Percentiles rank a stretch among this genome's conserved stretches.
Conservation (phyloP, 2,329 filamentous ascomycete genomes). For the Phyllosticta paracitricarpa region DNA sequence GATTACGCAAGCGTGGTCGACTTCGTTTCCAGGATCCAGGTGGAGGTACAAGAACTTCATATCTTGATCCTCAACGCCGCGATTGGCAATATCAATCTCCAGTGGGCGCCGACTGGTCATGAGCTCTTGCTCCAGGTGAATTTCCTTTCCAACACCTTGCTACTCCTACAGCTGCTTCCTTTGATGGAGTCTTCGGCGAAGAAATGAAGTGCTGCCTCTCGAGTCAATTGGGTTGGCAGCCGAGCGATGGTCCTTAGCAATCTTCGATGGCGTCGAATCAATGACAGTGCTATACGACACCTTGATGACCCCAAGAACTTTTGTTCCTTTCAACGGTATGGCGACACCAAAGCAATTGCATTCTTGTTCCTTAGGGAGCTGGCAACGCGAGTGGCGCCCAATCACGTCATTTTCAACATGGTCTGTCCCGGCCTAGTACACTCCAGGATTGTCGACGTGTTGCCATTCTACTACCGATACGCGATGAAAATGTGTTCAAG, state of each 20-base stretch:
- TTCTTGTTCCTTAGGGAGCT: neutral
- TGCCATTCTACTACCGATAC: neutral
- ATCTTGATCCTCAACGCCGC: neutral
- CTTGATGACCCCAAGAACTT: neutral
- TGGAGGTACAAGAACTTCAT: neutral
- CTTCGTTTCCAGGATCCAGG: neutral
- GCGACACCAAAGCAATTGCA: neutral
- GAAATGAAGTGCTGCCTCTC: neutral
- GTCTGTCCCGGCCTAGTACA: conserved; percentile 2
- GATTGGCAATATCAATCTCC: neutral
- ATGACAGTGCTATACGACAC: neutral
- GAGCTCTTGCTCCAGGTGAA: conserved; percentile 1
- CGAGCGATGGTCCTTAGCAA: neutral
- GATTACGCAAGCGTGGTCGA: neutral
- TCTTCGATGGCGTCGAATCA: neutral
- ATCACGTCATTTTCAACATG: neutral
- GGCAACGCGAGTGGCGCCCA: neutral
- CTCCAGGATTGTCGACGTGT: neutral
- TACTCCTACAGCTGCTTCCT: conserved; percentile 1
- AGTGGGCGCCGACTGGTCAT: neutral
- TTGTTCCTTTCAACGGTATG: neutral
- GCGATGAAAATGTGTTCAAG: neutral
- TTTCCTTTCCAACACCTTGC: neutral
- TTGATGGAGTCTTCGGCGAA: neutral
- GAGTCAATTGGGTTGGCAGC: conserved; percentile 3